phyloP scores from a whole-genome alignment of 23 red algal genomes.

The Chondrus crispus region DNA sequence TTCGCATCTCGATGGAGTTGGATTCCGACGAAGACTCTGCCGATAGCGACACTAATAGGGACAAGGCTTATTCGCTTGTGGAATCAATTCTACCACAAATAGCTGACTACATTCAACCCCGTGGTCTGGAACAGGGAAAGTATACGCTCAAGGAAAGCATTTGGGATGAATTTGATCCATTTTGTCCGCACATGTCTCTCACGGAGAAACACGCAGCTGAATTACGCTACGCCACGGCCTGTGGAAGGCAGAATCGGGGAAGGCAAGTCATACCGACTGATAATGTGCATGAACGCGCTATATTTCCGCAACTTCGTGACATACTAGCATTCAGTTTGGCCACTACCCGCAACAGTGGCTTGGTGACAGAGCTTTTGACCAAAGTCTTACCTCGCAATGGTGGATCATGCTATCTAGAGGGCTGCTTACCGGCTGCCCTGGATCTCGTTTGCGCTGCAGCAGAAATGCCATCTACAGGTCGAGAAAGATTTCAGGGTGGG shows the following conservation, averaged over 20 bases:
- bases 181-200: conserved; percentile 47
- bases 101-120: conserved; percentile 44
- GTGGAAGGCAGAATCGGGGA: too few relatives aligned
- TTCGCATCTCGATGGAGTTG: neutral
- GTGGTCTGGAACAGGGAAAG: conserved; percentile 70
- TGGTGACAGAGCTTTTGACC: neutral
- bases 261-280: neutral
- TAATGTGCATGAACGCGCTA: neutral
- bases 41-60: neutral
- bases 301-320: neutral
- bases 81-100: conserved; percentile 23
- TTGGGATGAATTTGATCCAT: conserved; percentile 81
- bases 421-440: neutral
- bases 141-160: conserved; percentile 45
- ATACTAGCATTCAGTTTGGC: neutral
- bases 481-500: too few relatives aligned
- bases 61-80: neutral
- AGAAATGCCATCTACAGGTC: too few relatives aligned
- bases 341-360: neutral
- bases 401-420: neutral
- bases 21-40: neutral
- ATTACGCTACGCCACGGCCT: neutral
- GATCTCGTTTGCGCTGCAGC: neutral
- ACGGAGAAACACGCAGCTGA: conserved; percentile 45
- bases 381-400: neutral